Evolutionary conservation across 306 rosid genomes (phyloP).

Genomic region (Cicer pinnatifidum): DNA sequence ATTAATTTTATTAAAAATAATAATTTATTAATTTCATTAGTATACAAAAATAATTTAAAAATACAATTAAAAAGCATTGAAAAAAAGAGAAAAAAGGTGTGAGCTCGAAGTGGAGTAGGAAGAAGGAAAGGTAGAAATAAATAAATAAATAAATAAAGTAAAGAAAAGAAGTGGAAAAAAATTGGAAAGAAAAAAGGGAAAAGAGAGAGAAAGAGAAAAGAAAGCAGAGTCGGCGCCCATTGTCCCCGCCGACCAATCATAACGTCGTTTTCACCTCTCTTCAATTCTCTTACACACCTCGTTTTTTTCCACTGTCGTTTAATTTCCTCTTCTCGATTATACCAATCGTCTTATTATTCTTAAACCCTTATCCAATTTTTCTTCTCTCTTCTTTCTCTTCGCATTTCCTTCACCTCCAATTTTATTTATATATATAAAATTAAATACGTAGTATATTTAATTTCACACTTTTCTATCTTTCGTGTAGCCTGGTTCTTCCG

Average conservation of each 20-base stretch:
- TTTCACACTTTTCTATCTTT: constrained; percentile 11
- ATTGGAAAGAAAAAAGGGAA: background rate
- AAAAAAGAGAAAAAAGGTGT: background rate
- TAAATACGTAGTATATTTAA: background rate
- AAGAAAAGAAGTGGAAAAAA: background rate
- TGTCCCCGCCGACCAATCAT: constrained; percentile 81
- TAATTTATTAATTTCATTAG: too few relatives aligned
- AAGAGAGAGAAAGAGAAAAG: constrained; percentile 41
- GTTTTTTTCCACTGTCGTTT: constrained; percentile 15
- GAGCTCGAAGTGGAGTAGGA: constrained; percentile 29
- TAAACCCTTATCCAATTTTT: constrained; percentile 20
- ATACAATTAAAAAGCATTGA: too few relatives aligned
- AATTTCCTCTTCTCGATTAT: background rate
- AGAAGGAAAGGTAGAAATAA: background rate
- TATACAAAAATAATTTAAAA: too few relatives aligned
- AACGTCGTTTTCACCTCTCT: constrained; percentile 52
- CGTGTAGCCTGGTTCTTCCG: constrained; percentile 58
- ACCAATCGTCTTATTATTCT: background rate
- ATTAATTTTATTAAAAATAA: too few relatives aligned
- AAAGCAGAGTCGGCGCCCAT: constrained; percentile 73
- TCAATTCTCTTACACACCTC: background rate
- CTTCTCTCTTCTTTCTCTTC: background rate
- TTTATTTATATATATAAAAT: background rate
- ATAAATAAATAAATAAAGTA: background rate
- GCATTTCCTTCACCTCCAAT: background rate